Base-by-base conservation (phyloP, 306 rosid species). In the Abrus precatorius region DNA sequence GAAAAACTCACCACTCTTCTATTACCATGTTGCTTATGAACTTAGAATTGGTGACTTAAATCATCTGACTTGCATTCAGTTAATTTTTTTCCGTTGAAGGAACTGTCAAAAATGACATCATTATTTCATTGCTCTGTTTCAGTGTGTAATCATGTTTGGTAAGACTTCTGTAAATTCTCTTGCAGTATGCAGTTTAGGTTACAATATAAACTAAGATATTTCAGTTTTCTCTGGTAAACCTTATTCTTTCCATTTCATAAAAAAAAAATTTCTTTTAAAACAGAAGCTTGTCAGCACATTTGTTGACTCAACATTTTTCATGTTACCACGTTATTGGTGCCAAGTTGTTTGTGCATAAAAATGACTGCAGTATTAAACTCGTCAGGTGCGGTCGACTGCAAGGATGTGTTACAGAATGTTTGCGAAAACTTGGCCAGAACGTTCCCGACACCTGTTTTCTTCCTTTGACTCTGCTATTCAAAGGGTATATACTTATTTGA, bases 361-460 rank as follows among this genome's bases (percentile, higher is more conserved):
- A 72, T 76, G 78, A 55, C 69, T 67, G 8, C 33, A 52, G 41
- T 76, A 57, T 87, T 62, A 75, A 81, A 81, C 86, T 82, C 86
- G 75, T 77, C 83, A 96, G 99, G 99, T 96, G 75, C 99, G 98
- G 75, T 87, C 97, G 2, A 90, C 95, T 59, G 99, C 99, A 53
- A 91, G 99, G 88, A 89, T 93, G 95, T 91, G 98, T 81, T 96
- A 93, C 85, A 89, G 99, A 88, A 90, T 96, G 97, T 96, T 89
- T 69, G 88, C 98, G 59, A 96, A 96, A 90, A 93, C 99, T 50
- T 96, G 99, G 99, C 98, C 98, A 8, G 99, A 96, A 70, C 97
- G 95, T 68, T 92, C 97, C 48, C 80, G 92, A 36, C 97, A 92
- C 34, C 75, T 96, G 80, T 93, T 96, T 90, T 93, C 89, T 8